A percentile compares a stretch with the other conserved stretches of the same genome.
Conservation (phyloP, 257 asterid species). For the Linaria vulgaris region DNA sequence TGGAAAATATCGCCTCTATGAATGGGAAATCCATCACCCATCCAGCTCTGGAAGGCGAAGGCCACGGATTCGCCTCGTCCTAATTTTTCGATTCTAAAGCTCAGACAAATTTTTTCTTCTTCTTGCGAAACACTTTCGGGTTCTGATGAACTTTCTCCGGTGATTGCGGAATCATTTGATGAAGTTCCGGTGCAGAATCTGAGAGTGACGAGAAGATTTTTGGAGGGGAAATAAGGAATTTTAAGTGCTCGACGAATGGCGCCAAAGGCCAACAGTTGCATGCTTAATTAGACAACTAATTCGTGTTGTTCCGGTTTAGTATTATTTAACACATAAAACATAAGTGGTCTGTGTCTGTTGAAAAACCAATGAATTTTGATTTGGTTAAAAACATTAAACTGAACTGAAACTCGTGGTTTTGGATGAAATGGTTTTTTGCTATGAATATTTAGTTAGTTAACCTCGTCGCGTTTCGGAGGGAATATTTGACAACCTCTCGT, state of each 20-base stretch:
- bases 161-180: neutral
- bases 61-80: constrained; percentile 52
- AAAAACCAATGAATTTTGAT: too few relatives aligned
- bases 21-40: constrained; percentile 90
- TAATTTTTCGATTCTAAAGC: constrained; percentile 67
- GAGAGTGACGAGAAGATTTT: constrained; percentile 23
- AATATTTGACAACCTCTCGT: too few relatives aligned
- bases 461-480: too few relatives aligned
- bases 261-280: constrained; percentile 39
- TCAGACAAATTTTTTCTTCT: constrained; percentile 45
- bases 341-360: too few relatives aligned
- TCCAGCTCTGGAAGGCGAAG: constrained; percentile 86
- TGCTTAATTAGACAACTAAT: constrained; percentile 23
- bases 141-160: constrained; percentile 29
- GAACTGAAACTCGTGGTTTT: too few relatives aligned
- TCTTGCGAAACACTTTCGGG: constrained; percentile 34
- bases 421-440: too few relatives aligned
- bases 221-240: constrained; percentile 24
- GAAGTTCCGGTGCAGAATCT: constrained; percentile 39
- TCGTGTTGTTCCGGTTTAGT: too few relatives aligned
- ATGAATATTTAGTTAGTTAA: too few relatives aligned
- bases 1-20: constrained; percentile 77
- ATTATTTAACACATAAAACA: too few relatives aligned
- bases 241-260: constrained; percentile 50
- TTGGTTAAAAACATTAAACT: too few relatives aligned